Base-by-base conservation (phyloP, 2,329 filamentous ascomycete species). In the Hysterium pulicare region DNA sequence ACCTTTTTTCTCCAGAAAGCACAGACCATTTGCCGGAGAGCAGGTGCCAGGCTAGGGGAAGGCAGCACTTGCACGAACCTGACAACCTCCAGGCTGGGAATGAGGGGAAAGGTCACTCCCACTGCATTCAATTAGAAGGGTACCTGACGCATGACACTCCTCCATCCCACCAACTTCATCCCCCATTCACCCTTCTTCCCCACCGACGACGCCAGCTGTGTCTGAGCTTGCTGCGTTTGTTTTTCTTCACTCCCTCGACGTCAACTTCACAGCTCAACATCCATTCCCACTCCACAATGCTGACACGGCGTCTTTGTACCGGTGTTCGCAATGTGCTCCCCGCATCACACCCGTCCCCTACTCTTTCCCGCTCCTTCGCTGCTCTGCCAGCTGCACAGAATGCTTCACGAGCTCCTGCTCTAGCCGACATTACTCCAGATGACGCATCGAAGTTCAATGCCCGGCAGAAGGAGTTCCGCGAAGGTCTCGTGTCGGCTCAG, bases 401-500 rank as follows among this genome's bases (percentile, higher is more conserved):
- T 46, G 51, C 57, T 38, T 40, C 41, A 34, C 55, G 60, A 44
- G 52, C 57, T 33, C 93, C 93, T n/a, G 82, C 86, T 28, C 80
- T 98, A 53, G 85, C 87, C 65, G 90, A 98, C 70, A 82, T 98
- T 74, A 85, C 76, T 34, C 80, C 84, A 37, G 75, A 86, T 49
- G 81, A 81, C 48, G 83, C 87, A 51, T 76, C 83, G 40, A 75
- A 78, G 43, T 98, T 97, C 77, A 88, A 87, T 65, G 72, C 77
- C 59, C 88, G 86, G 69, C 90, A 95, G 73, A 85, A 84, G 69
- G 78, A 83, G 61, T 97, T 96, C 72, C 86, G 93, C 65, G 83
- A 90, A 69, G 81, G 86, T 66, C 74, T 95, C 59, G 79, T 83
- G 58, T 79, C 84, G 70, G 83, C 82, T 65, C 83, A 87, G 71